Evolutionary conservation across 352 stramenopile species (phyloP).

Genomic region (Globisporangium yorkense): DNA sequence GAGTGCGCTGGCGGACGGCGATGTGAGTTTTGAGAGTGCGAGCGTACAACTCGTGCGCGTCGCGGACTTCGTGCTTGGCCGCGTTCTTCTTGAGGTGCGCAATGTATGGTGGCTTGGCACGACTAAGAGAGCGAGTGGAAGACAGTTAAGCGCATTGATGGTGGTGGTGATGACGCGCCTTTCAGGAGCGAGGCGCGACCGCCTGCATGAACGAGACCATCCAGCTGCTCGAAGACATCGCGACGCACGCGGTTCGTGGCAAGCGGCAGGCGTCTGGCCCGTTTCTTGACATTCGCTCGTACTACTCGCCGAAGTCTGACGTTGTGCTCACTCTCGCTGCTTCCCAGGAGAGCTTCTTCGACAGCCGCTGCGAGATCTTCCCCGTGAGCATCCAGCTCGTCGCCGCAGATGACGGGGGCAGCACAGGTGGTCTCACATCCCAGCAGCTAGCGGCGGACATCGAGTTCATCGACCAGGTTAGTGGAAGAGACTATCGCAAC

Average conservation of each 20-base stretch:
- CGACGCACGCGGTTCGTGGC: slow-evolving; percentile 11
- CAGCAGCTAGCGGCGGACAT: slow-evolving; percentile 10
- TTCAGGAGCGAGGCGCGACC: slow-evolving; percentile 23
- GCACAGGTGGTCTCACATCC: background rate
- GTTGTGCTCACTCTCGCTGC: background rate
- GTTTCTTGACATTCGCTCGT: background rate
- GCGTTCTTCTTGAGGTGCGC: slow-evolving; percentile 37
- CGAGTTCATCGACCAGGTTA: slow-evolving; percentile 9
- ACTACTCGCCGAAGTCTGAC: background rate
- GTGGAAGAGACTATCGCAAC: background rate
- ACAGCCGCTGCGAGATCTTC: slow-evolving; percentile 20
- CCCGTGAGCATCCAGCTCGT: slow-evolving; percentile 17
- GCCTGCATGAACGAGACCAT: slow-evolving; percentile 13
- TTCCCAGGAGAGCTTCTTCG: slow-evolving; percentile 16
- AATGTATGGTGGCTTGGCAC: no score
- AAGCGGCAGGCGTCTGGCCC: background rate
- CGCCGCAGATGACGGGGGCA: background rate
- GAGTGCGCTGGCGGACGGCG: slow-evolving; percentile 18
- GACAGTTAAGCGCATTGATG: no score
- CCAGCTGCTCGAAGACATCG: slow-evolving; percentile 18
- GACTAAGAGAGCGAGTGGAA: no score
- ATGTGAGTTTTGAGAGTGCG: slow-evolving; percentile 16
- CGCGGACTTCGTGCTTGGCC: slow-evolving; percentile 38
- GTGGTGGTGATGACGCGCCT: no score
- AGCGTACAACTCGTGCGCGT: slow-evolving; percentile 17